Evolutionary conservation across 2,329 filamentous ascomycete genomes (phyloP).

Genomic region (Neopestalotiopsis sp.): DNA sequence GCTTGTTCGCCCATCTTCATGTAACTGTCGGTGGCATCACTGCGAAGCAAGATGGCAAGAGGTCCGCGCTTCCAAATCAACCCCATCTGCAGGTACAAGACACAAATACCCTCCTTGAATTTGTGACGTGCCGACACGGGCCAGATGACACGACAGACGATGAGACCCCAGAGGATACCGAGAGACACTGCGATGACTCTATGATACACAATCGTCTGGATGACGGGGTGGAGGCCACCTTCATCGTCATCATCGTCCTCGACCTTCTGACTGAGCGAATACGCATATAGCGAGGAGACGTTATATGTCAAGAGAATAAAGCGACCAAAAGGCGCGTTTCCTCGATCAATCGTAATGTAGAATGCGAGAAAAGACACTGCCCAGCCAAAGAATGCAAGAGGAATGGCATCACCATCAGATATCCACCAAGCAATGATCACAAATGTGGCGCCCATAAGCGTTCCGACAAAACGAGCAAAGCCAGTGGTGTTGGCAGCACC

Average conservation of each 20-base stretch:
- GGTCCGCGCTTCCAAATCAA: conserved; percentile 96
- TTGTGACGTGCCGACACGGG: conserved; percentile 89
- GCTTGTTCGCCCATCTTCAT: conserved; percentile 89
- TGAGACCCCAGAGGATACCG: conserved; percentile 89
- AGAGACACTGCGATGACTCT: conserved; percentile 84
- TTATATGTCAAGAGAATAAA: conserved; percentile 98
- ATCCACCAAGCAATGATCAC: conserved; percentile 81
- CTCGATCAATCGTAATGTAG: conserved; percentile 83
- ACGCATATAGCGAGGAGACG: conserved; percentile 90
- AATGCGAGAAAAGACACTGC: conserved; percentile 82
- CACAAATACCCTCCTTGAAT: conserved; percentile 84
- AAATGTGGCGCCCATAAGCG: conserved; percentile 77
- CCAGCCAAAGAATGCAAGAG: conserved; percentile 83
- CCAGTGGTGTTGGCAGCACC: conserved; percentile 95
- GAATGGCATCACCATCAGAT: conserved; percentile 73
- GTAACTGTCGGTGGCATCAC: conserved; percentile 65
- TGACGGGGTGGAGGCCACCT: conserved; percentile 81
- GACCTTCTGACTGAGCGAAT: conserved; percentile 82
- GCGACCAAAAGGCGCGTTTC: conserved; percentile 87
- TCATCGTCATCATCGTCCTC: conserved; percentile 87
- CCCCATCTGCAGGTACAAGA: conserved; percentile 94
- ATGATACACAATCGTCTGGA: conserved; percentile 86
- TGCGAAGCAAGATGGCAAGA: conserved; percentile 72
- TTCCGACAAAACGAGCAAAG: conserved; percentile 84
- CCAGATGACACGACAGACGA: conserved; percentile 90